Evolutionary conservation across 73 alveolate genomes (phyloP).

Genomic region (Paramecium sonneborni): DNA sequence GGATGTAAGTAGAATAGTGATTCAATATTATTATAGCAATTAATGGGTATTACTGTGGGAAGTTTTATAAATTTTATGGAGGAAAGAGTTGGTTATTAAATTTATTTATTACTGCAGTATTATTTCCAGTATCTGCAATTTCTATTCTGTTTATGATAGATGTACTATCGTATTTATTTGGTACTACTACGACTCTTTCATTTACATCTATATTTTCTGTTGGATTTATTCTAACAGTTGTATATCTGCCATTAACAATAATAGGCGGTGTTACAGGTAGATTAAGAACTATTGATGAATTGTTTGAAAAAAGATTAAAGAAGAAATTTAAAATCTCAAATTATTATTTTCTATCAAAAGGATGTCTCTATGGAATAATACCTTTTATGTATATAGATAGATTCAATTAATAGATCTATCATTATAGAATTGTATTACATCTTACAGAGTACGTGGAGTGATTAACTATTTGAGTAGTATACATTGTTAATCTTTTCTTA

Average conservation of each 20-base stretch:
- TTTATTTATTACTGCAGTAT: background rate
- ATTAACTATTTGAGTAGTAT: constrained; percentile 38
- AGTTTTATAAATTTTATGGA: constrained; percentile 56
- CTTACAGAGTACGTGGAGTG: constrained; percentile 59
- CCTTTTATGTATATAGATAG: constrained; percentile 5
- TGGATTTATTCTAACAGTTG: constrained; percentile 23
- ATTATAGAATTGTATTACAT: constrained; percentile 32
- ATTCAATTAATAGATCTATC: background rate
- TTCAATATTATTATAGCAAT: background rate
- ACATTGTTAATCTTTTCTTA: constrained; percentile 30
- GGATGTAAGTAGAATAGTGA: constrained; percentile 1
- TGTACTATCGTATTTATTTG: background rate
- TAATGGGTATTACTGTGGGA: constrained; percentile 63
- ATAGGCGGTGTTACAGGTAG: constrained; percentile 53
- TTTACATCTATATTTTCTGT: constrained; percentile 43
- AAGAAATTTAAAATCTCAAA: background rate
- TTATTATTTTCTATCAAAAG: background rate
- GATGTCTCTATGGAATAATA: background rate
- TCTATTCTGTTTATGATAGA: background rate
- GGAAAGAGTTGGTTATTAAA: constrained; percentile 64
- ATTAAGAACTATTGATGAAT: constrained; percentile 44
- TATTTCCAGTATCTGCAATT: constrained; percentile 24
- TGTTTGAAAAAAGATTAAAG: background rate
- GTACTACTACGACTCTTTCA: constrained; percentile 25
- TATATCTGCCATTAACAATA: constrained; percentile 53